Conservation (phyloP, 345 rosid species). For the Barbarea vulgaris region DNA sequence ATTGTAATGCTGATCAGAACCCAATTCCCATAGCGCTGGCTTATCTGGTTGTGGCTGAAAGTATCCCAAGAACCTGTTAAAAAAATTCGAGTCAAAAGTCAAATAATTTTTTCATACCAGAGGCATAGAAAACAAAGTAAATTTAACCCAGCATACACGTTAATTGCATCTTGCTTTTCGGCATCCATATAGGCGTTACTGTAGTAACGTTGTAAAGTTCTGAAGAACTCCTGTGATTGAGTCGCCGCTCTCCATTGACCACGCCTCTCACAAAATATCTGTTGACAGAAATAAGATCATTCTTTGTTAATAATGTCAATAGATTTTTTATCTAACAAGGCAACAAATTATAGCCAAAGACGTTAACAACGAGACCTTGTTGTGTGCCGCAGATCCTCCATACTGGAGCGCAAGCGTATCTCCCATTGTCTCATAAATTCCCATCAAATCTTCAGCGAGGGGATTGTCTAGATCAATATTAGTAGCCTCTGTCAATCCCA, state of each 20-base stretch:
- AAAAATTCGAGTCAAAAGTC: constrained; percentile 20
- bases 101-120: constrained; percentile 12
- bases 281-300: constrained; percentile 33
- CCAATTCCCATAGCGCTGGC: constrained; percentile 89
- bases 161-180: constrained; percentile 94
- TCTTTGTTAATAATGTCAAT: not conserved
- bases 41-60: constrained; percentile 90
- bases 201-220: constrained; percentile 88
- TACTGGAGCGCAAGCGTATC: constrained; percentile 95
- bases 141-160: constrained; percentile 59
- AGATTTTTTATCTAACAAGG: constrained; percentile 3
- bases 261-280: constrained; percentile 95
- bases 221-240: constrained; percentile 89
- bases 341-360: constrained; percentile 6
- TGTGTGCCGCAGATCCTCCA: constrained; percentile 99
- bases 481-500: constrained; percentile 55
- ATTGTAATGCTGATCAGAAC: constrained; percentile 70
- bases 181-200: constrained; percentile 92
- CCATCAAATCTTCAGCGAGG: constrained; percentile 78
- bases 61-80: constrained; percentile 86
- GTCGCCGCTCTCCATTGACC: constrained; percentile 99
- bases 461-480: constrained; percentile 68
- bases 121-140: constrained; percentile 15
- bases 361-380: constrained; percentile 59
- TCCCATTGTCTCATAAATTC: constrained; percentile 87